Evolutionary conservation across 1,139 yeast genomes (phyloP).

Genomic region (Yueomyces sp.): DNA sequence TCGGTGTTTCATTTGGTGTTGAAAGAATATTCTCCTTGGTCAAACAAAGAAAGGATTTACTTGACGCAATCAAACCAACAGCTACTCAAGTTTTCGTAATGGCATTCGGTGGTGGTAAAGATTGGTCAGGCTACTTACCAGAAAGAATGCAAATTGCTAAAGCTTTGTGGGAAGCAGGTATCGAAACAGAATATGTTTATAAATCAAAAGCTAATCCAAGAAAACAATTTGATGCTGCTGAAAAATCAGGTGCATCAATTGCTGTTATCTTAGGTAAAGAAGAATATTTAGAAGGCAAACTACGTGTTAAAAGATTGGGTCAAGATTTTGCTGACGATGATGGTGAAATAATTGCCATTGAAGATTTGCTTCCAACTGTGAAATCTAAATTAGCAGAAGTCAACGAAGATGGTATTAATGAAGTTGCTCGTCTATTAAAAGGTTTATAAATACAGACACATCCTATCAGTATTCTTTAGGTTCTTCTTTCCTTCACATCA

Average conservation of each 20-base stretch:
- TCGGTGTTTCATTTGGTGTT: constrained; percentile 92
- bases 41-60: constrained; percentile 43
- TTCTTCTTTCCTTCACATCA: no score
- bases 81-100: constrained; percentile 87
- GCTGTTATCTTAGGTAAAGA: constrained; percentile 94
- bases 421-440: constrained; percentile 46
- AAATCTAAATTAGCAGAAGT: constrained; percentile 36
- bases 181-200: constrained; percentile 82
- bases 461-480: no score
- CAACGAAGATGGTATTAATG: constrained; percentile 32
- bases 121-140: constrained; percentile 81
- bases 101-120: constrained; percentile 98
- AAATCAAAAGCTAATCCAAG: constrained; percentile 88
- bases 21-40: constrained; percentile 87
- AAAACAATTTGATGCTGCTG: constrained; percentile 96
- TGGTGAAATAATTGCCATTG: constrained; percentile 64
- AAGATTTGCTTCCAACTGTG: constrained; percentile 45
- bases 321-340: constrained; percentile 81
- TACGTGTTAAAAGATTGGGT: constrained; percentile 79
- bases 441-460: constrained; percentile 27
- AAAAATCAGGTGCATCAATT: constrained; percentile 78
- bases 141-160: constrained; percentile 85
- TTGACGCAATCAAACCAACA: constrained; percentile 54
- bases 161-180: constrained; percentile 74
- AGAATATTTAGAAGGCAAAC: constrained; percentile 63